Percentiles rank a stretch among this genome's conserved stretches.
phyloP scores from a whole-genome alignment of 441 rosid species.

The Adansonia grandidieri region DNA sequence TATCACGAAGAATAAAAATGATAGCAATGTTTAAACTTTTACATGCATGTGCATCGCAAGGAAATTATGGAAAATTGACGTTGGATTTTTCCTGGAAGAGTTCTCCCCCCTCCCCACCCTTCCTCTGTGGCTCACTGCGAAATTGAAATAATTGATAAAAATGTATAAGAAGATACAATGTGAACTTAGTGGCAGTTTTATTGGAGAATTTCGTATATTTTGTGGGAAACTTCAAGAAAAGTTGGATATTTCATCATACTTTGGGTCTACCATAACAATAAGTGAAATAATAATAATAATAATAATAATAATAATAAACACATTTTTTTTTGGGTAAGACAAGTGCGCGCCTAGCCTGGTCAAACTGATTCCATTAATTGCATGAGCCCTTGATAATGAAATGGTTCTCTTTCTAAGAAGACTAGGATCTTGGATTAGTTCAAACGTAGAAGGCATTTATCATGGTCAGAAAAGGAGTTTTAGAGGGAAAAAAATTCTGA shows the following conservation, averaged over 20 bases:
- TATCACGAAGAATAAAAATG: not conserved
- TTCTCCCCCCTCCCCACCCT: no score
- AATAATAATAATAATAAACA: not conserved
- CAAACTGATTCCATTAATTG: not conserved
- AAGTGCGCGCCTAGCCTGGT: not conserved
- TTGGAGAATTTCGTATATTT: not conserved
- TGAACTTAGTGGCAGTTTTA: not conserved
- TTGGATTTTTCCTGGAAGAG: no score
- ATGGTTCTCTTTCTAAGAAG: not conserved
- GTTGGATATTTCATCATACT: not conserved
- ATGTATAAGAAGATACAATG: not conserved
- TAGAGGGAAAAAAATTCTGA: not conserved
- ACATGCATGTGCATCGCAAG: no score
- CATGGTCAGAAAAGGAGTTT: not conserved
- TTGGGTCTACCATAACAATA: not conserved
- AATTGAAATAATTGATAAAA: not conserved
- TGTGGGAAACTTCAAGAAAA: not conserved
- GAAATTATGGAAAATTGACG: no score
- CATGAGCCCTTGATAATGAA: not conserved
- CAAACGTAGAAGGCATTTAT: not conserved
- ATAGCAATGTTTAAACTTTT: not conserved
- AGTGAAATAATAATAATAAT: no score
- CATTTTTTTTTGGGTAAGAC: not conserved
- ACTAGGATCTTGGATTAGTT: not conserved
- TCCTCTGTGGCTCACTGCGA: not conserved